These are phyloP conservation scores for Fomitopsis palustris DNA, from an alignment of 1,284 basidiomycete species.

Conservation along the genomic window DNA sequence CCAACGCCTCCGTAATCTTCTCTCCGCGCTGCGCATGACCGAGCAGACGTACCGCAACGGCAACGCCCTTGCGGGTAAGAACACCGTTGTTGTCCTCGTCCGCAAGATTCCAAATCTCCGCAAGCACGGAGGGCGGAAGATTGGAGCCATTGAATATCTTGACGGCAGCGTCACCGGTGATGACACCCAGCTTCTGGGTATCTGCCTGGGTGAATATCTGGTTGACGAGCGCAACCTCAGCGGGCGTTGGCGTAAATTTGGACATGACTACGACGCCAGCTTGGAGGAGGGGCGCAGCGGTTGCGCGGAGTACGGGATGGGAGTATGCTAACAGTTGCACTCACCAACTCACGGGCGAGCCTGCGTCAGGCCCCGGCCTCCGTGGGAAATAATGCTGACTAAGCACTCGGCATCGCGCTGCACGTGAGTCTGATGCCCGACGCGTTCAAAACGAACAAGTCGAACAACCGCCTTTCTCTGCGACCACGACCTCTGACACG, in stretches of 20 bases:
- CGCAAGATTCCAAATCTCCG: constrained; percentile 92
- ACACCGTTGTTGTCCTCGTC: constrained; percentile 94
- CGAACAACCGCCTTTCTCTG: not conserved
- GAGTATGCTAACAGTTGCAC: constrained; percentile 3
- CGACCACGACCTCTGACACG: not conserved
- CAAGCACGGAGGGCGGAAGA: constrained; percentile 74
- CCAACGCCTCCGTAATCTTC: constrained; percentile 54
- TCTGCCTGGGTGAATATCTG: constrained; percentile 70
- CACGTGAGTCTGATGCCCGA: not conserved
- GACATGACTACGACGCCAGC: constrained; percentile 43
- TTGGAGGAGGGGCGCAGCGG: constrained; percentile 1
- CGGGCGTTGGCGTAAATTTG: constrained; percentile 60
- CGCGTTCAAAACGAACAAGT: constrained; percentile 10
- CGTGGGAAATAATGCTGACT: not conserved
- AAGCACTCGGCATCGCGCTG: not conserved
- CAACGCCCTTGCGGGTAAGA: constrained; percentile 83
- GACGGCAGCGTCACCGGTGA: constrained; percentile 85
- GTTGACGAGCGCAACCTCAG: constrained; percentile 65
- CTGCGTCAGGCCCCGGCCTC: not conserved
- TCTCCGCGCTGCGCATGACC: constrained; percentile 92
- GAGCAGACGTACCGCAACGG: constrained; percentile 85
- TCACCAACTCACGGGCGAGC: not conserved
- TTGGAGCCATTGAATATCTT: constrained; percentile 78
- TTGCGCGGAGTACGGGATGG: constrained; percentile 1
- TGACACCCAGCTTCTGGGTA: constrained; percentile 73